Conservation (phyloP, 257 asterid genomes). For the Gynochthodes officinalis region DNA sequence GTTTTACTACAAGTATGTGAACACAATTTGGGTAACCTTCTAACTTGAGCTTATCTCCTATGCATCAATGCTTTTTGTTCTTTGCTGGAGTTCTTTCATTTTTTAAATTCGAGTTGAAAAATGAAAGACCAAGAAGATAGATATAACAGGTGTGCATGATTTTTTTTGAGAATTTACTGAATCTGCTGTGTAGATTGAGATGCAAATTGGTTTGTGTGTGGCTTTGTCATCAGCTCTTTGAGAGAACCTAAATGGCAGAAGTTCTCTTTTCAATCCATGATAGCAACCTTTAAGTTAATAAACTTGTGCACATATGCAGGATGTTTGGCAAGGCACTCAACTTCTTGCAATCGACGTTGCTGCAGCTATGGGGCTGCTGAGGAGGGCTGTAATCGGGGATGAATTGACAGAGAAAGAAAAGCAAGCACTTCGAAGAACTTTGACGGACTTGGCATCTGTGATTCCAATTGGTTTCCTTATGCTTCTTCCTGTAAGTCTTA, state of each 20-base stretch:
- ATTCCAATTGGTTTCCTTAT: constrained; percentile 92
- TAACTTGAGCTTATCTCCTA: neutral
- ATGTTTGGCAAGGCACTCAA: constrained; percentile 97
- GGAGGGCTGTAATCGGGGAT: constrained; percentile 74
- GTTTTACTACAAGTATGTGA: neutral
- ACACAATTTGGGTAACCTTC: neutral
- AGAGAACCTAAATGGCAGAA: neutral
- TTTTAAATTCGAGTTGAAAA: neutral
- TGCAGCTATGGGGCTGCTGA: constrained; percentile 78
- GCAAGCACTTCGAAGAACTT: constrained; percentile 85
- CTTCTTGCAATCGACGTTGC: constrained; percentile 92
- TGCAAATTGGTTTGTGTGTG: neutral
- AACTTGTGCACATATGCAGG: constrained; percentile 46
- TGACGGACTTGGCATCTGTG: constrained; percentile 94
- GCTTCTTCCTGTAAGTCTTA: constrained; percentile 88
- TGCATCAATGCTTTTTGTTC: neutral
- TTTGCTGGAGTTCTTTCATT: neutral
- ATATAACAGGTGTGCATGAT: neutral
- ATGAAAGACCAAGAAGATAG: neutral
- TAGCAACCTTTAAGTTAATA: neutral
- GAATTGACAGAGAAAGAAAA: constrained; percentile 89
- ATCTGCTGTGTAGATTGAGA: neutral
- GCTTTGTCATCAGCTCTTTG: neutral
- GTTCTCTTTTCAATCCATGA: neutral
- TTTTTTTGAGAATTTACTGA: neutral